phyloP scores from a whole-genome alignment of 1,284 basidiomycete genomes.

The Coniferiporia weirii region DNA sequence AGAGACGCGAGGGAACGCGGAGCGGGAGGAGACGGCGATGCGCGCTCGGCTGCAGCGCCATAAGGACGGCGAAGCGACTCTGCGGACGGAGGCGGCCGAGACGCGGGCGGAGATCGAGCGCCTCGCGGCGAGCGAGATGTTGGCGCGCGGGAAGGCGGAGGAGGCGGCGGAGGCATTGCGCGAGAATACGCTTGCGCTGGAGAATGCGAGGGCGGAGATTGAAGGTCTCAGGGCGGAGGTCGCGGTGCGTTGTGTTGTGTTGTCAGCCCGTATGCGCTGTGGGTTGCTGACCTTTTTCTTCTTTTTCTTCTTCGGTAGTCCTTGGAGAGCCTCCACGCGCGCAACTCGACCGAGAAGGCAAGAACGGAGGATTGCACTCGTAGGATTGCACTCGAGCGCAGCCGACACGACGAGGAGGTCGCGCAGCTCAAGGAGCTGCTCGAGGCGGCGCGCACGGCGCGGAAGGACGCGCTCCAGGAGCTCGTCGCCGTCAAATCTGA shows the following conservation, averaged over 20 bases:
- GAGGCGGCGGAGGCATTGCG: constrained; percentile 86
- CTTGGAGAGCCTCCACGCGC: constrained; percentile 41
- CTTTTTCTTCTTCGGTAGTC: constrained; percentile 36
- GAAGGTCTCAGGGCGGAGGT: constrained; percentile 78
- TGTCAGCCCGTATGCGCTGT: background rate
- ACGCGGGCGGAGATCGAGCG: constrained; percentile 61
- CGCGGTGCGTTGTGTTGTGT: constrained; percentile 46
- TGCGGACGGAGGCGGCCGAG: constrained; percentile 61
- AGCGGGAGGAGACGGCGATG: constrained; percentile 67
- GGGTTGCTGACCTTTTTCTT: background rate
- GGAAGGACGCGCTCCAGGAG: constrained; percentile 20
- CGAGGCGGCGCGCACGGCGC: constrained; percentile 31
- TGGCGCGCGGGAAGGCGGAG: constrained; percentile 58
- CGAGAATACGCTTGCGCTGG: constrained; percentile 84
- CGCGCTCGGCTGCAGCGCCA: constrained; percentile 64
- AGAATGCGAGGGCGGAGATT: constrained; percentile 89
- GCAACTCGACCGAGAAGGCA: constrained; percentile 18
- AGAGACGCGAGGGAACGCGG: constrained; percentile 65
- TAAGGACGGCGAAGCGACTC: constrained; percentile 73
- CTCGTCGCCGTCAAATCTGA: constrained; percentile 20
- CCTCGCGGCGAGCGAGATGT: constrained; percentile 56
- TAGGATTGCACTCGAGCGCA: constrained; percentile 8
- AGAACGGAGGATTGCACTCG: constrained; percentile 11
- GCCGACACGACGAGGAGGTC: constrained; percentile 48
- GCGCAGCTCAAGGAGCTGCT: constrained; percentile 44